These are phyloP conservation scores for Akanthomyces uredinophilus DNA, from an alignment of 2,329 filamentous ascomycete genomes.

Conservation along the genomic window DNA sequence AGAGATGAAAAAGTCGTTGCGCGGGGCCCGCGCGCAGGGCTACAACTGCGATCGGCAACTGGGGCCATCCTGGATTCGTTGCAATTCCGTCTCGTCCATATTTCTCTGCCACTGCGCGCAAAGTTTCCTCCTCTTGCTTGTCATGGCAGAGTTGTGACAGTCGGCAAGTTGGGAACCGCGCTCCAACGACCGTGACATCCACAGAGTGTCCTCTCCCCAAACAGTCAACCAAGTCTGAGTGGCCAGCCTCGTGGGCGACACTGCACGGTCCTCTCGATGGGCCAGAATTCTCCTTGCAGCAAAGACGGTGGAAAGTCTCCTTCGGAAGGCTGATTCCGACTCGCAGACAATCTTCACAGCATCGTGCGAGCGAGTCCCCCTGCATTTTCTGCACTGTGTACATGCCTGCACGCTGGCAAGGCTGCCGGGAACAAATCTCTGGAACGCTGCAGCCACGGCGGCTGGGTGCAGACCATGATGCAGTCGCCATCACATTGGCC, in stretches of 20 bases:
- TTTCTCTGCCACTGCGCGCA: not conserved
- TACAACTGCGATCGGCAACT: not conserved
- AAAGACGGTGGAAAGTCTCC: no score
- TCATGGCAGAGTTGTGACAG: not conserved
- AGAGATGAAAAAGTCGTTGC: not conserved
- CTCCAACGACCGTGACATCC: no score
- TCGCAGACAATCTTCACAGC: not conserved
- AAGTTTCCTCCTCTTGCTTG: no score
- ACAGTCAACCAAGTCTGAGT: no score
- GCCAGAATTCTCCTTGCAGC: not conserved
- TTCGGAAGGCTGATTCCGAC: not conserved
- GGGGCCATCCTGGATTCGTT: not conserved
- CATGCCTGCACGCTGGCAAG: no score
- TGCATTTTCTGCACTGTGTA: not conserved
- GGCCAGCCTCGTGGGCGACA: not conserved
- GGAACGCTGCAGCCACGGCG: not conserved
- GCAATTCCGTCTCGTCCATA: not conserved
- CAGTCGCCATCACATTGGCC: constrained; percentile 1
- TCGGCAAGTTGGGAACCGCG: not conserved
- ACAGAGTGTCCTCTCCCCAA: no score
- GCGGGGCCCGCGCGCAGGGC: not conserved
- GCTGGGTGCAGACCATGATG: not conserved
- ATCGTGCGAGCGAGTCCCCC: not conserved
- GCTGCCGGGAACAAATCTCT: not conserved
- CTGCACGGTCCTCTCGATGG: not conserved